Base-by-base conservation (phyloP, 129 eudicot genomes). In the Pittosporum tobira region DNA sequence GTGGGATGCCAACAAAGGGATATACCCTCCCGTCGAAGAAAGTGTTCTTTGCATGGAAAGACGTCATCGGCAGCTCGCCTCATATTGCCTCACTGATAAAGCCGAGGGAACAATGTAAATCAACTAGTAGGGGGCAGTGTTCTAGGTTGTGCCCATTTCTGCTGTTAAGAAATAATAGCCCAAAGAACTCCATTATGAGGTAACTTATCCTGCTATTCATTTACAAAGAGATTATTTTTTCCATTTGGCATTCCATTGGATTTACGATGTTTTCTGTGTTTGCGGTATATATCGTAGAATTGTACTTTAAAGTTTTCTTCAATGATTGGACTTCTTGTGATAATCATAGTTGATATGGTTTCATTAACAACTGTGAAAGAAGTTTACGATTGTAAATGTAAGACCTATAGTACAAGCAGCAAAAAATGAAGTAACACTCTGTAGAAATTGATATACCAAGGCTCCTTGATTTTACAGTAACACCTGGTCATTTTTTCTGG, bases 11-110 rank as follows among this genome's bases (percentile, higher is more conserved):
- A 66, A 58, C 52, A 68, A 71, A 63, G 88, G 89, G 57, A 43
- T 79, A 56, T 44, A 13, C 15, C 84, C 81, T 44, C 96, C 96
- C 1, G 46, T 83, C 40, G 96, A 93, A 71, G 99, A 93, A 73
- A 88, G 67, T 53, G 43, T 81, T 72, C 71, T 87, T 59, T 87
- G 94, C 72, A 58, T 56, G 68, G 88, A 84, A 64, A 84, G 75
- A 61, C 80, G 84, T 57, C 73, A 54, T 48, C 75, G 68, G 45
- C 84, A 77, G 16, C 59, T 81, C 68, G 74, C 75, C 18, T 73
- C 74, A 27, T 76, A 72, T 74, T 71, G 79, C 69, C 71, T 93
- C 44, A 62, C 64, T 48, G 69, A 66, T 54, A 60, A 64, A 67
- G 60, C 60, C 74, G 4, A 65, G 53, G 48, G 54, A 42, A 3